Evolutionary conservation across 257 asterid genomes (phyloP), one percentile per base, ranked within the genome.

Genomic region (Solanum arcanum): DNA sequence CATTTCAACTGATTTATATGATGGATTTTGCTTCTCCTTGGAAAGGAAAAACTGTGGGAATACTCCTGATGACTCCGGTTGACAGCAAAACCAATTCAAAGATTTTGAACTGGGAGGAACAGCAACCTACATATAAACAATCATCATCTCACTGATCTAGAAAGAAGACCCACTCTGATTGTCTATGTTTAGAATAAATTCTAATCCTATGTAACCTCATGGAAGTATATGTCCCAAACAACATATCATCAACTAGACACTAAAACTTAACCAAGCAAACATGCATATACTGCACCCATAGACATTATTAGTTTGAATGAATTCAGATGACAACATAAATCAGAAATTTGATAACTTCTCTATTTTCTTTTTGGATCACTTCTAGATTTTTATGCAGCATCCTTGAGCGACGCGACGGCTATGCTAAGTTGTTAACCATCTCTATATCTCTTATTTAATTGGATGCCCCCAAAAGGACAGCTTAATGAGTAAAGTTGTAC

Each of bases 71-170:
- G 93, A 87, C 92, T 95, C 97, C 16, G 95, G 95, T 87, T 95
- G 99, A 86, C 94, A 90, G 90, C 95, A 93, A 92, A 94, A 97
- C 98, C 98, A 97, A 83, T 90, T 92, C 92, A 96, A 91, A 12
- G 99, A 95, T 89, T 94, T 96, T 66, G 98, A 93, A 92, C 99
- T 95, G 37, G 99, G 99, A 84, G 99, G 98, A 69, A 97, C 99
- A 75, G 98, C 97, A 90, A 97, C 94, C 99, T 97, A 90, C 85
- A 86, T 59, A 88, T 70, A 77, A 29, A 14, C 68, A 80, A 80
- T 47, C 68, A 29, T 47, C 42, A 27, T 16, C 66, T 46, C 42
- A 16, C 44, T 46, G 27, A 9, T 27, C 68, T 29, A 80, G 42
- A 80, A 80, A 78, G 35, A n/a, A 42, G 14, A 80, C 14, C 29